Base-by-base conservation (phyloP, 192 early-diverging fungal genomes). In the Rhizophagus sp. region DNA sequence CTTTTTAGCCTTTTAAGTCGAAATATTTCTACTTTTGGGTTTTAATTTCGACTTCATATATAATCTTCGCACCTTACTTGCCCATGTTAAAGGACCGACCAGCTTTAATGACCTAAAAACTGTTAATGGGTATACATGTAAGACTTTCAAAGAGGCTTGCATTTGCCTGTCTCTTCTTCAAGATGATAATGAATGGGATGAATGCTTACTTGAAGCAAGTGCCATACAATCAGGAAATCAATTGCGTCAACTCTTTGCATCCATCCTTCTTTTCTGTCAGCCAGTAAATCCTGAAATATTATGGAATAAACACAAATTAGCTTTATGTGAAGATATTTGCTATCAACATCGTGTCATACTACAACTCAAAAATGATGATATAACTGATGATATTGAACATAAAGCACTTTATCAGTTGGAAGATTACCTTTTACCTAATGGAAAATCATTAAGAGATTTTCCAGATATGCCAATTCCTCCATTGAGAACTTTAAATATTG, bases 101-200 rank as follows among this genome's bases (percentile, higher is more conserved):
- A 30, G 0, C 1, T 84, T 75, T 34, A 76, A 79, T 24, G 47
- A 82, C 33, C 17, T 81, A 10, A 52, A 72, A 33, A 81, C 81
- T n/a, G 73, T 84, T n/a, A 25, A 70, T 39, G 49, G 67, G 5
- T 15, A 30, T 12, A 2, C 44, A 6, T 66, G 80, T 34, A 10
- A 30, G 3, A 79, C 71, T 0, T 84, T 82, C 44, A 81, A 84
- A 67, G 68, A 24, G 2, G 81, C 81, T 19, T 84, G 83, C 49
- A 7, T 24, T 64, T 10, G 9, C 11, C 63, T 64, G 8, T 11
- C 19, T 25, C 63, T 64, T 64, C 63, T 64, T 64, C 63, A 70
- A 7, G 63, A 64, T 64, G 24, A 64, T 64, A 25, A 15, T 64
- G 63, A 64, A 64, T 64, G 63, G 22, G 63, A 64, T 64, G 24